These are phyloP conservation scores for Elsinoe australis DNA, from an alignment of 2,329 filamentous ascomycete species.

Conservation along the genomic window DNA sequence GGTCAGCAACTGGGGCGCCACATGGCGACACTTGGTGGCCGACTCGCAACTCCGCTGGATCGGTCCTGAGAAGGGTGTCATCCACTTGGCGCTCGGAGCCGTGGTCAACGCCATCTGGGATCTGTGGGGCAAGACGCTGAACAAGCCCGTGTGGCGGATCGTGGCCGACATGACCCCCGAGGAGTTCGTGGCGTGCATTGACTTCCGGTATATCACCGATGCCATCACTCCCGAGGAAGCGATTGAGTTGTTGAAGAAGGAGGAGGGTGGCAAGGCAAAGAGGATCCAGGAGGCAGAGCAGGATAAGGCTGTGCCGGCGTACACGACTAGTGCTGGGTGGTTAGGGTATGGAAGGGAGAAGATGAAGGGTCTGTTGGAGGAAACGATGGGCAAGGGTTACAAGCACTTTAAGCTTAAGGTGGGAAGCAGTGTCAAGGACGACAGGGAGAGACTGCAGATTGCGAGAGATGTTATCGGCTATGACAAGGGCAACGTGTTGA, in stretches of 20 bases:
- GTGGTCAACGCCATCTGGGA: conserved; percentile 92
- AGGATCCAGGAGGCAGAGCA: conserved; percentile 66
- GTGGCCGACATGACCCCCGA: conserved; percentile 85
- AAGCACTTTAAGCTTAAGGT: conserved; percentile 89
- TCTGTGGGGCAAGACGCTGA: conserved; percentile 80
- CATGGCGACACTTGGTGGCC: conserved; percentile 85
- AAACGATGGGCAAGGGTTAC: conserved; percentile 71
- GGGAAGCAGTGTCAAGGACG: conserved; percentile 62
- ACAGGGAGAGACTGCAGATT: conserved; percentile 62
- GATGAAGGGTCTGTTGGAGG: conserved; percentile 65
- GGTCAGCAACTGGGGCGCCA: conserved; percentile 73
- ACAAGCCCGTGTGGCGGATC: conserved; percentile 84
- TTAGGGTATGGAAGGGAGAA: conserved; percentile 84
- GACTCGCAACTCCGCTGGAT: conserved; percentile 92
- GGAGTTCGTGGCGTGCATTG: conserved; percentile 79
- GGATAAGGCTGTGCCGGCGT: conserved; percentile 73
- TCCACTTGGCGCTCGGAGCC: conserved; percentile 81
- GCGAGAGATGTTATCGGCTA: conserved; percentile 74
- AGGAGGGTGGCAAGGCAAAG: conserved; percentile 59
- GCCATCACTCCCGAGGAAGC: conserved; percentile 84
- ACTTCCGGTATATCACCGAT: conserved; percentile 92
- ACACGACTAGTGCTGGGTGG: conserved; percentile 87
- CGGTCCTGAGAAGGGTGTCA: conserved; percentile 87
- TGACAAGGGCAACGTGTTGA: conserved; percentile 74
- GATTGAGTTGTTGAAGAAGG: conserved; percentile 58